Base-by-base conservation (phyloP, 805 yeast genomes). In the Myxozyma kluyveri region DNA sequence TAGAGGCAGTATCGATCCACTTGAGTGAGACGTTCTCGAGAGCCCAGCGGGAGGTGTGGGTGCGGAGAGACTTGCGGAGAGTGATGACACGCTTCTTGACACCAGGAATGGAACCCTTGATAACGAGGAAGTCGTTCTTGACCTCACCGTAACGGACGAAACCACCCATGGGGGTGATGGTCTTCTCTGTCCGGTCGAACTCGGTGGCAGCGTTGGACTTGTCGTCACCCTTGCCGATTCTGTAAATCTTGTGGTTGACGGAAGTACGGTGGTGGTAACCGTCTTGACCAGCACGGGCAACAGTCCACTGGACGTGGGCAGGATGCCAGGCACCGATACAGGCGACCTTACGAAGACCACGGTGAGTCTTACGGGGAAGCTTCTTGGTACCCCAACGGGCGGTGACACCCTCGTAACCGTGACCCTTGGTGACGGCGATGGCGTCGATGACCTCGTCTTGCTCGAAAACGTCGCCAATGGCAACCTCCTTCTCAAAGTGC, bases 271-370 rank as follows among this genome's bases (percentile, higher is more conserved):
- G 96, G 81, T 93, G 99, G 96, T 86, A 93, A 88, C 99, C 99
- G 82, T 84, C 88, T 84, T 93, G 99, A 91, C 99, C 99, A 73
- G 99, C 96, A 80, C 99, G 88, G 72, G 99, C 98, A 78, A 93
- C 99, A 73, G 98, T 88, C 96, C 96, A 91, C 79, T 83, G 81
- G 76, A 93, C 99, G 84, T 89, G 96, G 82, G 96, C 85, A 78
- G 99, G 99, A 83, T 93, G 99, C 99, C 99, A 93, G 75, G 99
- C 97, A 85, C 99, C 99, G 73, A 93, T 93, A 88, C 99, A 93
- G 74, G 99, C 99, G 80, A 93, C 99, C 88, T 93, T 93, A 86
- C 99, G 89, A 76, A 91, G 82, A 91, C 99, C 99, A 87, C 98
- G 90, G 80, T 93, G 99, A 77, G 99, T 93, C 95, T 93, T 93